Conservation (phyloP, 768 basidiomycete species). For the Xerocomellus dryophilus region DNA sequence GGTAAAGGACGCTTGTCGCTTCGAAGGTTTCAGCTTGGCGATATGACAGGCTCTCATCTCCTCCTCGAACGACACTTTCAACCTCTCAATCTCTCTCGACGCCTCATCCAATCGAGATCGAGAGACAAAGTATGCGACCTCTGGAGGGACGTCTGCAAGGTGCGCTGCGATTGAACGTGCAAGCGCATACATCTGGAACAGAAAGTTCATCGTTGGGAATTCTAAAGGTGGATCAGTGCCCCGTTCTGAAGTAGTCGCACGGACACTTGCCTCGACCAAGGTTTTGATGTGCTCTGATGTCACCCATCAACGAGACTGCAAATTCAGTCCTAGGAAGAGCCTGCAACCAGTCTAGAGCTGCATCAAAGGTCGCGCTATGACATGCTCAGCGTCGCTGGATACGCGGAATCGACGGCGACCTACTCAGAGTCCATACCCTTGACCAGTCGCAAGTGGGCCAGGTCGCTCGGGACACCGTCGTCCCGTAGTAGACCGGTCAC, state of each 20-base stretch:
- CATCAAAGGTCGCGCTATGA: conserved; percentile 23
- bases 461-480: conserved; percentile 19
- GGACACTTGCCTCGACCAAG: conserved; percentile 27
- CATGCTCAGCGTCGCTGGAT: background rate
- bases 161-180: conserved; percentile 33
- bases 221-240: conserved; percentile 18
- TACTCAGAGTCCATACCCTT: conserved; percentile 41
- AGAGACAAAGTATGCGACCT: conserved; percentile 8
- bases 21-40: conserved; percentile 42
- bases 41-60: conserved; percentile 40
- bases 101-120: conserved; percentile 24
- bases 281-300: conserved; percentile 24
- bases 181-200: conserved; percentile 48
- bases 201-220: conserved; percentile 41
- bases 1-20: conserved; percentile 44
- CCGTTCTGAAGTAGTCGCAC: background rate
- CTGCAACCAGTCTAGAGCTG: conserved; percentile 27
- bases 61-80: conserved; percentile 34
- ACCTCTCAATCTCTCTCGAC: conserved; percentile 33
- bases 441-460: conserved; percentile 37
- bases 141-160: conserved; percentile 7
- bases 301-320: conserved; percentile 15
- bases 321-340: conserved; percentile 19
- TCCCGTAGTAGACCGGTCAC: conserved; percentile 31
- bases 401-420: conserved; percentile 10